Conservation (phyloP, 129 eudicot genomes). For the Gnaphalium uliginosum region DNA sequence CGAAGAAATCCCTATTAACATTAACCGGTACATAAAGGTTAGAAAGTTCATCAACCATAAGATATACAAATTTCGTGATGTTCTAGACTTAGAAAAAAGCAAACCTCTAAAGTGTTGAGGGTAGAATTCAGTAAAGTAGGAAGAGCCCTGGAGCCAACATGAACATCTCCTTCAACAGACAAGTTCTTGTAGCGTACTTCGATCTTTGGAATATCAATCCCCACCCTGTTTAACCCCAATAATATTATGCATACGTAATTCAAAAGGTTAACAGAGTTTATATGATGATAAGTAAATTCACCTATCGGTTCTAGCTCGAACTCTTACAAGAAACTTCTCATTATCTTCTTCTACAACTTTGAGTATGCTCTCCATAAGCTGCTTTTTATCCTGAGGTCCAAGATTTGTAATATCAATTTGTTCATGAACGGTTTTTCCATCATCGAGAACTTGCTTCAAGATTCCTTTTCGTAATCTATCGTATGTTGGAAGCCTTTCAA, state of each 20-base stretch:
- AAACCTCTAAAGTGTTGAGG: constrained; percentile 9
- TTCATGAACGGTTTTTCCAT: constrained; percentile 10
- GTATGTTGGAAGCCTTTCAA: constrained; percentile 15
- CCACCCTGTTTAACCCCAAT: constrained; percentile 9
- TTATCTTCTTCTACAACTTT: constrained; percentile 21
- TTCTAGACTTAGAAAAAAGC: neutral
- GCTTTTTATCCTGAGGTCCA: constrained; percentile 17
- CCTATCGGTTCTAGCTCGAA: constrained; percentile 16
- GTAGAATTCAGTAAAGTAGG: constrained; percentile 19
- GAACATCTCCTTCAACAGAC: constrained; percentile 19
- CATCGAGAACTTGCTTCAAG: neutral
- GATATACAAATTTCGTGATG: neutral
- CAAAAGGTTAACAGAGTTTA: neutral
- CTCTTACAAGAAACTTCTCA: constrained; percentile 13
- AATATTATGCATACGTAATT: neutral
- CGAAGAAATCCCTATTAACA: constrained; percentile 6
- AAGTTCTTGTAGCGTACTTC: constrained; percentile 21
- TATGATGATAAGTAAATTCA: neutral
- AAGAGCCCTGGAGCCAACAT: constrained; percentile 19
- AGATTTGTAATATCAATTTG: constrained; percentile 9
- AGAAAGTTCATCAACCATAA: constrained; percentile 12
- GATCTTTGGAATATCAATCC: constrained; percentile 20
- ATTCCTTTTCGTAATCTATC: constrained; percentile 18
- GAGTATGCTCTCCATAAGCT: constrained; percentile 17
- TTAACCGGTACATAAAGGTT: neutral